Evolutionary conservation across 495 filamentous ascomycete species (phyloP).

Genomic region (Penicillium nucicola): DNA sequence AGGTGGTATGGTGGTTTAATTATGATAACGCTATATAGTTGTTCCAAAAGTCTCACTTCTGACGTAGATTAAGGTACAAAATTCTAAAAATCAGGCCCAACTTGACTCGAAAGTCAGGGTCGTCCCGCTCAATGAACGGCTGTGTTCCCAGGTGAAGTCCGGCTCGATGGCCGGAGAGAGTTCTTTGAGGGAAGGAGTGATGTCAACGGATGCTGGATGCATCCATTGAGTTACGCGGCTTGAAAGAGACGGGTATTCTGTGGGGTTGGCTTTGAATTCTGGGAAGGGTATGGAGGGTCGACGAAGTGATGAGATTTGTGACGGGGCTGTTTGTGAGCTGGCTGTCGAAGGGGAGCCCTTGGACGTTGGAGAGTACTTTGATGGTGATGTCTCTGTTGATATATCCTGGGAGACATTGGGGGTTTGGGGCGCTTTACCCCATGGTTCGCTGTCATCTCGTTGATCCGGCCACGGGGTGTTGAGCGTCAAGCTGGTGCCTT

Average conservation of each 20-base stretch:
- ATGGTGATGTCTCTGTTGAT: background rate
- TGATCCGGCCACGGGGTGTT: conserved; percentile 1
- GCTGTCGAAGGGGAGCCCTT: conserved; percentile 12
- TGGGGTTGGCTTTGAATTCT: conserved; percentile 18
- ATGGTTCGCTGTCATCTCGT: background rate
- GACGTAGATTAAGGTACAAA: too few relatives aligned
- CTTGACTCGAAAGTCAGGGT: too few relatives aligned
- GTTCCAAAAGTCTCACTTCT: too few relatives aligned
- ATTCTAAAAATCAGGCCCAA: too few relatives aligned
- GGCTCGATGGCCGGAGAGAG: conserved; percentile 16
- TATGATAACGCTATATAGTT: too few relatives aligned
- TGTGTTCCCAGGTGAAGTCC: conserved; percentile 29
- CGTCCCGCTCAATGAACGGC: conserved; percentile 41
- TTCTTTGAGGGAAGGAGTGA: conserved; percentile 8
- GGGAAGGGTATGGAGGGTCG: conserved; percentile 17
- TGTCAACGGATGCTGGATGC: conserved; percentile 13
- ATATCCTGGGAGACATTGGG: background rate
- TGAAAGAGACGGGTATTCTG: conserved; percentile 19
- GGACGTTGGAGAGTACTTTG: conserved; percentile 1
- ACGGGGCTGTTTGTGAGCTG: conserved; percentile 22
- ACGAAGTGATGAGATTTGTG: conserved; percentile 15
- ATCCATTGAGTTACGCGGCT: conserved; percentile 36
- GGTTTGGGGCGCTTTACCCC: conserved; percentile 4
- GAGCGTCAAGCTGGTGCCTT: conserved; percentile 8
- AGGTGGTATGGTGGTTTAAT: too few relatives aligned